Evolutionary conservation across 2,329 filamentous ascomycete genomes (phyloP).

Genomic region (Westerdykella sp.): DNA sequence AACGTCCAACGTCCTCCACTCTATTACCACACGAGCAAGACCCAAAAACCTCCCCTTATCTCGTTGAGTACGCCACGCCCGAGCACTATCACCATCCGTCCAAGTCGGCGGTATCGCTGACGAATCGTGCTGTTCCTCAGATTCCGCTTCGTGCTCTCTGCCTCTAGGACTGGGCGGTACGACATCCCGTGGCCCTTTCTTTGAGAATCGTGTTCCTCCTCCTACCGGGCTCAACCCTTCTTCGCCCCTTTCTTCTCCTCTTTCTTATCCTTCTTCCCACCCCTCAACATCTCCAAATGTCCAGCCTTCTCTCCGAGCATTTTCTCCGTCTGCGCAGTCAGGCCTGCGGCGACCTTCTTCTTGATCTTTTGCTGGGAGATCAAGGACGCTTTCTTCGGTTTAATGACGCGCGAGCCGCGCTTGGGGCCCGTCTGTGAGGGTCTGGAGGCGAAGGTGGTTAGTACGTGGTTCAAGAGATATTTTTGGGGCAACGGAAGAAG

Average conservation of each 20-base stretch:
- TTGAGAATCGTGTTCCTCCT: too few species aligned
- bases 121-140: too few species aligned
- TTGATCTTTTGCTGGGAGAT: slow-evolving; percentile 57
- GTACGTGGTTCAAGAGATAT: slow-evolving; percentile 1
- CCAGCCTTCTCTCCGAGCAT: slow-evolving; percentile 61
- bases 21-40: too few species aligned
- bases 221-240: neutral
- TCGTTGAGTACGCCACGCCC: too few species aligned
- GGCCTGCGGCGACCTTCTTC: slow-evolving; percentile 58
- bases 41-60: too few species aligned
- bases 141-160: too few species aligned
- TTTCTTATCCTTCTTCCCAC: slow-evolving; percentile 54
- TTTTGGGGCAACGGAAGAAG: neutral
- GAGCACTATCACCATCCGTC: too few species aligned
- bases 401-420: slow-evolving; percentile 56
- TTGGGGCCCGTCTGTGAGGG: slow-evolving; percentile 43
- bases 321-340: slow-evolving; percentile 61
- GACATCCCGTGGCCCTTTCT: too few species aligned
- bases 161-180: too few species aligned
- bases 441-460: slow-evolving; percentile 13
- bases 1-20: too few species aligned
- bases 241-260: slow-evolving; percentile 10
- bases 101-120: too few species aligned
- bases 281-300: slow-evolving; percentile 62
- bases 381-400: slow-evolving; percentile 58